Percentiles rank a stretch among this genome's conserved stretches.
phyloP scores from a whole-genome alignment of 192 early-diverging fungal genomes.

The Phlyctochytrium planicorne region DNA sequence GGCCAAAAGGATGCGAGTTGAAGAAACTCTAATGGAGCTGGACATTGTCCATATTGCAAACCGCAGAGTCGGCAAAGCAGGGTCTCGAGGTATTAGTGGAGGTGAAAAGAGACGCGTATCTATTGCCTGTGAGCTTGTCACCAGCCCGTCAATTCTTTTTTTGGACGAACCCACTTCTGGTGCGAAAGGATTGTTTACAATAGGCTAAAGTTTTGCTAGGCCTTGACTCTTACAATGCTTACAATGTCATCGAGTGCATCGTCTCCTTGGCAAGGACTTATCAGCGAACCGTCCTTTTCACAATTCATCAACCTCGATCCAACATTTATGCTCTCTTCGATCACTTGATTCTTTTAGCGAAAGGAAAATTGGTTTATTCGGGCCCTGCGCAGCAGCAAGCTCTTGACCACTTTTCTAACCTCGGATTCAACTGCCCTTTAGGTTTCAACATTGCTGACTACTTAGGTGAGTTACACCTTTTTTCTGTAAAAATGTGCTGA shows the following conservation, averaged over 20 bases:
- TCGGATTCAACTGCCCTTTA: slow-evolving; percentile 80
- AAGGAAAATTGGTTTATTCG: slow-evolving; percentile 80
- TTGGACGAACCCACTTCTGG: slow-evolving; percentile 57
- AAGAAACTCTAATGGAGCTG: slow-evolving; percentile 79
- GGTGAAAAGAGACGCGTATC: slow-evolving; percentile 91
- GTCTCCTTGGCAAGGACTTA: slow-evolving; percentile 74
- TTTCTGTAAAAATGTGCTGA: too few relatives aligned
- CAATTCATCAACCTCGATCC: slow-evolving; percentile 94
- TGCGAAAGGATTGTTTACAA: slow-evolving; percentile 28
- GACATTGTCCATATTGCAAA: slow-evolving; percentile 82
- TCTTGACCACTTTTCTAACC: slow-evolving; percentile 62
- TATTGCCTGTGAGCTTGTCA: slow-evolving; percentile 93
- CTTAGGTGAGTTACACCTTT: slow-evolving; percentile 49
- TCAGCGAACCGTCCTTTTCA: slow-evolving; percentile 81
- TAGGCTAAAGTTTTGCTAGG: slow-evolving; percentile 43
- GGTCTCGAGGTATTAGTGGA: slow-evolving; percentile 78
- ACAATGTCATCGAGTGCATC: slow-evolving; percentile 90
- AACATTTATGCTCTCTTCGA: slow-evolving; percentile 93
- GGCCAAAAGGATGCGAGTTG: slow-evolving; percentile 48
- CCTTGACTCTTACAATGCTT: slow-evolving; percentile 89
- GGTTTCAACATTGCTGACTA: slow-evolving; percentile 94
- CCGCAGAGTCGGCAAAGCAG: slow-evolving; percentile 69
- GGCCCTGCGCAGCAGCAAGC: slow-evolving; percentile 54
- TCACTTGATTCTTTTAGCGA: slow-evolving; percentile 78
- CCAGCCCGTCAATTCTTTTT: slow-evolving; percentile 87